Percentiles rank a stretch among this genome's conserved stretches.
Evolutionary conservation across 148 eudicot genomes (phyloP).

Genomic region (Nyssa sinensis): DNA sequence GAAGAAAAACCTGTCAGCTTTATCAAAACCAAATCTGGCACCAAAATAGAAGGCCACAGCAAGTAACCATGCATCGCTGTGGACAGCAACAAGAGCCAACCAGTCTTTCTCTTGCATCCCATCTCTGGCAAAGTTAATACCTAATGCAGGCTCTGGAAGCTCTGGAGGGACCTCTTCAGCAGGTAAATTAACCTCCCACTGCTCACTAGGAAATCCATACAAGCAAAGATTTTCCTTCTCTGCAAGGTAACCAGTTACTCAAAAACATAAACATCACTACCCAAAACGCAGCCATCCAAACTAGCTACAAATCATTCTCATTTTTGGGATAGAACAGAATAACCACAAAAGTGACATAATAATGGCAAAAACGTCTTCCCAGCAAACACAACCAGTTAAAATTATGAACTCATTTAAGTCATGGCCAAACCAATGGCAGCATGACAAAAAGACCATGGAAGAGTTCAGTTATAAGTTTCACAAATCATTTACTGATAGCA

Average conservation of each 20-base stretch:
- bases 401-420: neutral
- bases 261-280: neutral
- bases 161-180: slow-evolving; percentile 83
- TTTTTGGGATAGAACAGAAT: neutral
- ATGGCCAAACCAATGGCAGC: neutral
- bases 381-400: neutral
- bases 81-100: slow-evolving; percentile 74
- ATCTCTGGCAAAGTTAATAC: slow-evolving; percentile 78
- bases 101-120: slow-evolving; percentile 72
- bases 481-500: too few relatives aligned
- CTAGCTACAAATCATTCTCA: neutral
- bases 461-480: too few relatives aligned
- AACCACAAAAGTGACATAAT: neutral
- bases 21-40: slow-evolving; percentile 69
- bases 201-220: slow-evolving; percentile 70
- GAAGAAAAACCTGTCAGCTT: slow-evolving; percentile 48
- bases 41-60: slow-evolving; percentile 75
- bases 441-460: neutral
- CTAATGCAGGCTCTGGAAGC: slow-evolving; percentile 79
- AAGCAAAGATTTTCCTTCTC: slow-evolving; percentile 78
- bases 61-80: slow-evolving; percentile 76
- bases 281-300: neutral
- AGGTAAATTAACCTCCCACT: slow-evolving; percentile 76
- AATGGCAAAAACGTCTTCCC: neutral
- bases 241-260: slow-evolving; percentile 20